Evolutionary conservation across 78 protist species (phyloP).

Genomic region (Dictyostelium firmibasis): DNA sequence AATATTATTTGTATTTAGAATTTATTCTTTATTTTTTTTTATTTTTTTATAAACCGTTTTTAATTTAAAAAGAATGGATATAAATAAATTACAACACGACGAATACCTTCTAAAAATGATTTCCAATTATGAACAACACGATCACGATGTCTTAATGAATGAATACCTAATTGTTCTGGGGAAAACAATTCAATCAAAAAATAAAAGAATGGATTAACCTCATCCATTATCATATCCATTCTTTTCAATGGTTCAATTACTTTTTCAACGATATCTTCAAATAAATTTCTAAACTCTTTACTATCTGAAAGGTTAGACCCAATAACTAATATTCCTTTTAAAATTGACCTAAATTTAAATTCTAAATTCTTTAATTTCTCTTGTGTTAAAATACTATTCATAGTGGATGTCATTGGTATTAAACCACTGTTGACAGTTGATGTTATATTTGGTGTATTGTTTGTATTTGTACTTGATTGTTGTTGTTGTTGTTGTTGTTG

Average conservation of each 20-base stretch:
- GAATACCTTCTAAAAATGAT: constrained; percentile 47
- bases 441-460: background rate
- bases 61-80: constrained; percentile 5
- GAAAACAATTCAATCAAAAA: constrained; percentile 19
- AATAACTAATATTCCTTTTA: constrained; percentile 57
- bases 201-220: constrained; percentile 42
- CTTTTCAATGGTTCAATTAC: constrained; percentile 60
- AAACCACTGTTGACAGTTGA: background rate
- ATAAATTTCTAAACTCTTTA: constrained; percentile 70
- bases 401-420: background rate
- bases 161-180: constrained; percentile 31
- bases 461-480: background rate
- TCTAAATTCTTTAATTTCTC: constrained; percentile 48
- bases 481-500: constrained; percentile 21
- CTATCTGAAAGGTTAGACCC: constrained; percentile 64
- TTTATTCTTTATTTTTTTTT: background rate
- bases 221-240: constrained; percentile 28
- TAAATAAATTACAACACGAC: constrained; percentile 35
- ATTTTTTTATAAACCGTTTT: background rate
- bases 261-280: constrained; percentile 76
- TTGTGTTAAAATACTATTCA: background rate
- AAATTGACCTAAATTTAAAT: constrained; percentile 31
- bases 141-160: constrained; percentile 42
- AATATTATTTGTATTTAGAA: too few relatives aligned
- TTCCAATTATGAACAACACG: constrained; percentile 67